Base-by-base conservation (phyloP, 179 eudicot species). In the Camellia oleifera region DNA sequence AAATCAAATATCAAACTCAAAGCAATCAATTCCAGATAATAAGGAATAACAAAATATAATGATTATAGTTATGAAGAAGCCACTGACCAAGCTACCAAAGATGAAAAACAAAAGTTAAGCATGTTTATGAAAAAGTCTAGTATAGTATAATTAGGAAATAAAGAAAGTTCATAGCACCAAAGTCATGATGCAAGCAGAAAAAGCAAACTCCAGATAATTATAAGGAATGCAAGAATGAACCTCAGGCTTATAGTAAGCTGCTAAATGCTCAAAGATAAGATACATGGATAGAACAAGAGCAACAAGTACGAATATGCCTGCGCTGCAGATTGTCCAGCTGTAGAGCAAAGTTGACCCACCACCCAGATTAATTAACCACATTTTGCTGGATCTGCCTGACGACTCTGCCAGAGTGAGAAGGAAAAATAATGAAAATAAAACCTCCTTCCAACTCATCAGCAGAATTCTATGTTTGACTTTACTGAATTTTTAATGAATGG, bases 161-260 rank as follows among this genome's bases (percentile, higher is more conserved):
- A n/a, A 79, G 20, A 50, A 23, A 44, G 80, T 68, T 42, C 68
- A 3, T 62, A 58, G 69, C 69, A 61, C 23, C 62, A 61, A 72
- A 66, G 15, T 32, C 40, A 1, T 54, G 73, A 80, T 17, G 57
- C 63, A 63, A 73, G 53, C 40, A 80, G 14, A 73, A 20, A 61
- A 60, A 4, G 5, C 5, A 64, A 80, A 60, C 14, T 0, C 23
- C 9, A 52, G 26, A 74, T 62, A 66, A 74, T 54, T 5, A 7
- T 32, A 56, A 71, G 44, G 66, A 58, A n/a, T 77, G 18, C n/a
- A 48, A 69, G 70, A 60, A 84, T 81, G 71, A 63, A 95, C 98
- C 97, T 94, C 98, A 56, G 99, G 99, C 82, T 95, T 97, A 83
- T 95, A 87, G 88, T 94, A 95, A 12, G 94, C 89, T 63, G 95